These are phyloP conservation scores for Plasmodium ovale DNA, from an alignment of 169 alveolate genomes.

Conservation along the genomic window DNA sequence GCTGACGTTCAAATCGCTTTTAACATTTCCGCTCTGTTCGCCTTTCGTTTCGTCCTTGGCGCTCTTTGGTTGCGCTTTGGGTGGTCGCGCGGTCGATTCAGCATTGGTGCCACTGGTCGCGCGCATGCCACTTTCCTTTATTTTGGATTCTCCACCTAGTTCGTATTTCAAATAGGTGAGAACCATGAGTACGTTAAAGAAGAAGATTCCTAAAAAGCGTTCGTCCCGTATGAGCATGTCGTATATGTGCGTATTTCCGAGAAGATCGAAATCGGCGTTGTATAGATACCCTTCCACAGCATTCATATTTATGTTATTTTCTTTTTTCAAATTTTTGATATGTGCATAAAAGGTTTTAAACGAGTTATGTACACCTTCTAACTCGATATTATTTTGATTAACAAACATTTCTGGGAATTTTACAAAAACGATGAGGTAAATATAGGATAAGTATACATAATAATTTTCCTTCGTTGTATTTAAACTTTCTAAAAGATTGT, in stretches of 20 bases:
- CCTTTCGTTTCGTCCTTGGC: not conserved
- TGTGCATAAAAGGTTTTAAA: conserved; percentile 18
- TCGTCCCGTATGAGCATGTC: conserved; percentile 36
- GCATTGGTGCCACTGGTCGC: not conserved
- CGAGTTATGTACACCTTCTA: conserved; percentile 47
- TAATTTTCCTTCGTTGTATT: conserved; percentile 24
- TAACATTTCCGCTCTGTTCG: not conserved
- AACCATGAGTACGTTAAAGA: conserved; percentile 26
- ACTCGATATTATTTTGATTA: not conserved
- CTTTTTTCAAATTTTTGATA: conserved; percentile 29
- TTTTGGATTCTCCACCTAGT: not conserved
- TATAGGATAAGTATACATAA: conserved; percentile 12
- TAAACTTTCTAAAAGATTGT: not conserved
- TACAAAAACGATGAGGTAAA: conserved; percentile 29
- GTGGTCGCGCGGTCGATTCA: not conserved
- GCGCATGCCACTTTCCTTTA: not conserved
- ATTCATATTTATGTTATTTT: conserved; percentile 12
- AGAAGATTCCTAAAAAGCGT: conserved; percentile 24
- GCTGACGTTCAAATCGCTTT: not conserved
- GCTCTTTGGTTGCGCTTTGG: not conserved
- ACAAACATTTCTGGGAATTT: conserved; percentile 47
- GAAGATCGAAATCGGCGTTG: conserved; percentile 17
- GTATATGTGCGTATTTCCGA: conserved; percentile 37
- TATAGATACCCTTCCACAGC: conserved; percentile 5
- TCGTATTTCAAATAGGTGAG: conserved; percentile 34